Evolutionary conservation across 202 grass and related monocot species (phyloP).

Genomic region (Zoysia matrella): DNA sequence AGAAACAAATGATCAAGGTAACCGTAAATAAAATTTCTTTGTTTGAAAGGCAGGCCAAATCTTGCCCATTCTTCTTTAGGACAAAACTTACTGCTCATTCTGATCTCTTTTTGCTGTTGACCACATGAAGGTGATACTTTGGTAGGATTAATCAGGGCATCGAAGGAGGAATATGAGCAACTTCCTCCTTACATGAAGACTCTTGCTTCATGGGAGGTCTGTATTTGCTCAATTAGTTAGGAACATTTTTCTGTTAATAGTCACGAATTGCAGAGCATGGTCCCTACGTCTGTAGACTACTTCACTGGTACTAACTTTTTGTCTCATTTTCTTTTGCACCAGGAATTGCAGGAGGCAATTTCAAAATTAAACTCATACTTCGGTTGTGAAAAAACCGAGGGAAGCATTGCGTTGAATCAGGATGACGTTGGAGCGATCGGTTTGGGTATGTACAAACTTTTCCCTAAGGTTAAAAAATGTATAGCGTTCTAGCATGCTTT

Average conservation of each 20-base stretch:
- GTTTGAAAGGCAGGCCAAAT: neutral
- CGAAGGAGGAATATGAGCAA: constrained; percentile 65
- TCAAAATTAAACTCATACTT: constrained; percentile 68
- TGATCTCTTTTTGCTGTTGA: constrained; percentile 23
- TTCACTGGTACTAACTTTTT: neutral
- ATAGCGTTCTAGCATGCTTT: constrained; percentile 6
- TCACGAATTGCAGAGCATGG: neutral
- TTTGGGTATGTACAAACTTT: constrained; percentile 53
- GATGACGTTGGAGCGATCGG: constrained; percentile 74
- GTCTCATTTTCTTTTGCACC: constrained; percentile 4
- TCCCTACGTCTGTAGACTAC: neutral
- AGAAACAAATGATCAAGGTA: constrained; percentile 52
- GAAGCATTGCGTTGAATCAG: constrained; percentile 62
- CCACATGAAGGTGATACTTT: constrained; percentile 38
- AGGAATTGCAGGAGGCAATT: too few relatives aligned
- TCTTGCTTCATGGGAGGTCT: constrained; percentile 82
- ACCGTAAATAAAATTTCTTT: neutral
- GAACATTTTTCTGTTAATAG: neutral
- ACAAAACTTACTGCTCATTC: neutral
- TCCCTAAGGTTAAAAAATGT: neutral
- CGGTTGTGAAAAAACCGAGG: constrained; percentile 33
- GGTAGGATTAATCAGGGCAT: constrained; percentile 53
- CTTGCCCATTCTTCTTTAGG: neutral
- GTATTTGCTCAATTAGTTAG: constrained; percentile 22
- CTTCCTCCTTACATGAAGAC: constrained; percentile 80